Evolutionary conservation across 495 filamentous ascomycete genomes (phyloP), one percentile per base, ranked within the genome.

Genomic region (Penicillium paradoxum): DNA sequence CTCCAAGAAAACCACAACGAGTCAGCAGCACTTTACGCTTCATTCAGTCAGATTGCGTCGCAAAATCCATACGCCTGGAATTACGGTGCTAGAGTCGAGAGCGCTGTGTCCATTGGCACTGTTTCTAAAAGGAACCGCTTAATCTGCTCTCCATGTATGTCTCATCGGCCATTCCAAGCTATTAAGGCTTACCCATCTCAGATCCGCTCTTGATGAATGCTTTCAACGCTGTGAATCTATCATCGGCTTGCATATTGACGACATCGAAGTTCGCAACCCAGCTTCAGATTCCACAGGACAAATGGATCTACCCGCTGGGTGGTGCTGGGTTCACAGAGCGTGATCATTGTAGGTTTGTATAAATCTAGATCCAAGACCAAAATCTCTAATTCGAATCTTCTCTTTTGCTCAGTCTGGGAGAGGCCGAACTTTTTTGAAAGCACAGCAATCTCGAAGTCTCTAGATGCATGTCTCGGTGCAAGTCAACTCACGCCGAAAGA

Each of bases 161-260:
- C 14, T 25, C 27, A 13, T 49, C 45, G 14, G 5, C 15, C 15
- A 22, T 42, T n/a, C 1, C n/a, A 8, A 8, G 11, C 13, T 22
- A 29, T 27, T 21, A 1, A 36, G 24, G 17, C 39, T 53, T 14
- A 53, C n/a, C 3, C 1, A 18, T 30, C 1, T n/a, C 46, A 83
- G 80, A 83, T 69, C 78, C 80, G 6, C 68, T 83, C 13, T 58
- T 82, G 32, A 82, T 82, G 80, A 83, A 83, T 60, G 79, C 80
- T 24, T 82, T 82, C 68, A 82, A 83, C 57, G 78, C 69, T 14
- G 71, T 83, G 51, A 83, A 83, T 44, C 64, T 82, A 11, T 70
- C 77, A 11, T 76, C 67, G 8, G 77, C 78, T 24, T 79, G 73
- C 54, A 65, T 83, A 10, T 40, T 83, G 14, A 83, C 79, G 0